Base-by-base conservation (phyloP, 768 basidiomycete genomes). In the Boletellus sp. region DNA sequence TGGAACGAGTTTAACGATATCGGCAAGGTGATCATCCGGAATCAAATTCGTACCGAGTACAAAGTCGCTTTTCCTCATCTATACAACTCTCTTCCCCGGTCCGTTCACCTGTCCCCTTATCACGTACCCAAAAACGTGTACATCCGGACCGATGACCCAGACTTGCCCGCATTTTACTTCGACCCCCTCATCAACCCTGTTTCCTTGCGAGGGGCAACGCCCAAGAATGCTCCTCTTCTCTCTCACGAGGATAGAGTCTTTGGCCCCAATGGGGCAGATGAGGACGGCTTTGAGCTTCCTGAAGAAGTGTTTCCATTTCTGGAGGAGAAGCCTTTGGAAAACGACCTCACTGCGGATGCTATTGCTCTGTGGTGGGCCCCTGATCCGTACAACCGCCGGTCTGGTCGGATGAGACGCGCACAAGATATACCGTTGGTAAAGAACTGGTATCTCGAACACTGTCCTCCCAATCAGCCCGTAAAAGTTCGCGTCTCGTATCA, bases 1-100 rank as follows among this genome's bases (percentile, higher is more conserved):
- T 96, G 94, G 94, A 96, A 96, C 68, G 94, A 96, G 68, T 99
- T 99, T 63, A 99, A 99, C 66, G 96, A 99, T 65, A 96, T 98
- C 71, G 94, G 96, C 74, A 99, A 99, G 70, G 89, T 99, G 63
- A 95, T 99, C 69, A 98, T 99, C 59, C 94, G 96, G 19, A 94
- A 98, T 65, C 92, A 96, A 68, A 95, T 98, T 55, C 83, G 96
- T 40, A 97, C 95, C 2, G 96, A 99, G 72, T 97, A 99, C 80
- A 97, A 95, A 68, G 94, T 99, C 45, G 95, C 94, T 3, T 98
- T 97, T 78, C 95, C 96, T 28, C 95, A 99, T 63, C 79, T 99
- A 1, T 99, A 99, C 74, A 99, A 99, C 72, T 96, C 96, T 32
- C 78, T 96, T 9, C 96, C 96, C 40, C 90, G 95, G 28, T 91